These are phyloP conservation scores for Phaeolepiota aurea DNA, from an alignment of 768 basidiomycete species.

Conservation along the genomic window DNA sequence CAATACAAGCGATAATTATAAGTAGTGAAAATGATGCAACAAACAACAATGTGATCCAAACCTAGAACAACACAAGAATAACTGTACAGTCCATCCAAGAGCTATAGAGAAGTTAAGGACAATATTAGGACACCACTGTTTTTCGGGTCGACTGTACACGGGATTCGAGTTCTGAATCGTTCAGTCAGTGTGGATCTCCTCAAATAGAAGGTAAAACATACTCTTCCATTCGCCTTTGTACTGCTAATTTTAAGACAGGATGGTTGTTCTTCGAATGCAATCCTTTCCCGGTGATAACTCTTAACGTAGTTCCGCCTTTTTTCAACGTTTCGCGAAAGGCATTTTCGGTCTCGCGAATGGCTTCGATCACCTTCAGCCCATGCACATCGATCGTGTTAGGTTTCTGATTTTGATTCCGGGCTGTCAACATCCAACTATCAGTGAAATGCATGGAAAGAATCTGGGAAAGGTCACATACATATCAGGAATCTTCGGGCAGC, in stretches of 20 bases:
- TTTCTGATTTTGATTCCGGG: constrained; percentile 26
- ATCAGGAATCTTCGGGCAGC: constrained; percentile 37
- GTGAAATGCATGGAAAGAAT: constrained; percentile 1
- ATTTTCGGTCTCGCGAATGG: constrained; percentile 32
- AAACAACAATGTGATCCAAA: too few species aligned
- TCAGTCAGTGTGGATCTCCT: constrained; percentile 1
- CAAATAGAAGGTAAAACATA: constrained; percentile 14
- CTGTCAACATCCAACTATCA: constrained; percentile 17
- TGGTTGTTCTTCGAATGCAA: constrained; percentile 63
- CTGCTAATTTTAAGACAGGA: constrained; percentile 77
- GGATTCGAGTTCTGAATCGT: constrained; percentile 47
- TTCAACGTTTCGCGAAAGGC: constrained; percentile 29
- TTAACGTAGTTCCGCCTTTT: constrained; percentile 22
- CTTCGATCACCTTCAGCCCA: constrained; percentile 38
- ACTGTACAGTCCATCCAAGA: background rate
- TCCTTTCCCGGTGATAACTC: constrained; percentile 66
- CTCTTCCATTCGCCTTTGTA: constrained; percentile 70
- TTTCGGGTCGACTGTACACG: constrained; percentile 59
- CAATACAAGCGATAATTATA: too few species aligned
- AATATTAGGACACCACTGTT: constrained; percentile 73
- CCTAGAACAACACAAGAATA: too few species aligned
- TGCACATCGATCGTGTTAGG: constrained; percentile 38
- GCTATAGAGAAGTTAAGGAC: constrained; percentile 13
- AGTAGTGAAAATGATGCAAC: too few species aligned
- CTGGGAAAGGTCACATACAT: constrained; percentile 20